Conservation (phyloP, 2,329 filamentous ascomycete genomes). For the Periconia digitata region DNA sequence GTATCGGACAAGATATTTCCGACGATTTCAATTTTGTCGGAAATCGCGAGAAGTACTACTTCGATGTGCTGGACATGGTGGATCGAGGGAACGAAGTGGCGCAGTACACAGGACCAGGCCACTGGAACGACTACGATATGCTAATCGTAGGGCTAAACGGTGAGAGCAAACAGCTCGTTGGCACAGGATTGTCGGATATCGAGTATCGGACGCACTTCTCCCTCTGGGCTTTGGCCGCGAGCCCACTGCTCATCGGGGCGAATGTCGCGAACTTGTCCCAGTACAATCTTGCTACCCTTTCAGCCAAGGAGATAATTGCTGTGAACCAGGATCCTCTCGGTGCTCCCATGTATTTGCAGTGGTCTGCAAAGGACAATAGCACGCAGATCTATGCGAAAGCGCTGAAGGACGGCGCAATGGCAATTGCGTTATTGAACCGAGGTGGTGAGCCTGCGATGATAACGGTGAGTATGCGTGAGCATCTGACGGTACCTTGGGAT, state of each 20-base stretch:
- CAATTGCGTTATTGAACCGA: conserved; percentile 18
- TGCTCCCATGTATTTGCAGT: conserved; percentile 12
- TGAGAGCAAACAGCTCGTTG: conserved; percentile 23
- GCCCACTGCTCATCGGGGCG: conserved; percentile 45
- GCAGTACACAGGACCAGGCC: conserved; percentile 19
- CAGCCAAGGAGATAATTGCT: conserved; percentile 48
- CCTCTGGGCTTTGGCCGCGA: conserved; percentile 47
- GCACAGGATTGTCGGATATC: conserved; percentile 21
- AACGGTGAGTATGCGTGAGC: conserved; percentile 18
- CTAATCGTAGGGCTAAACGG: conserved; percentile 26
- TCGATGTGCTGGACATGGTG: conserved; percentile 47
- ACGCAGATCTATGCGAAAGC: conserved; percentile 21
- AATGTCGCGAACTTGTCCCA: conserved; percentile 39
- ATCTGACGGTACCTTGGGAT: conserved; percentile 26
- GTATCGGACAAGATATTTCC: conserved; percentile 32
- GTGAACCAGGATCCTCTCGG: conserved; percentile 41
- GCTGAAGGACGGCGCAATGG: conserved; percentile 18
- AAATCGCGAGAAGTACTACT: conserved; percentile 34
- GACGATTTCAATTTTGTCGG: conserved; percentile 41
- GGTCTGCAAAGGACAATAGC: conserved; percentile 10
- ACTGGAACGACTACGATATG: conserved; percentile 31
- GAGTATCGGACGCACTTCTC: conserved; percentile 47
- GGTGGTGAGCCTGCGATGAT: conserved; percentile 18
- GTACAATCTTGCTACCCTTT: conserved; percentile 43
- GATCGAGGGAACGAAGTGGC: conserved; percentile 30